These are phyloP conservation scores for Cyberlindnera meyerae DNA, from an alignment of 805 yeast species.

Conservation along the genomic window DNA sequence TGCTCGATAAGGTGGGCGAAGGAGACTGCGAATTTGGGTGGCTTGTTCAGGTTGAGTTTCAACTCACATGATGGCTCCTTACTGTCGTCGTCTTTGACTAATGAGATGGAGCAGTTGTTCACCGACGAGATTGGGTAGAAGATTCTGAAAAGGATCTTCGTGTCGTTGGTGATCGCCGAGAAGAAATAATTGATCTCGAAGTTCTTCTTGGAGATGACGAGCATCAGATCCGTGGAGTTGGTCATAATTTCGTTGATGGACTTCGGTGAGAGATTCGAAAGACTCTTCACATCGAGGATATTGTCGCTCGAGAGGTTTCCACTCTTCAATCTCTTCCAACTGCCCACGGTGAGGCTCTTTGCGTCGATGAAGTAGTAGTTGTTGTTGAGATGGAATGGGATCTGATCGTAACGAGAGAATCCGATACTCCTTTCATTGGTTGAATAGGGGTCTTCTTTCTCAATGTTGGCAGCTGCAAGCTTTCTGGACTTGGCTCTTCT, in stretches of 20 bases:
- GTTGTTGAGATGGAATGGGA: slow-evolving; percentile 56
- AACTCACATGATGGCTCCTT: slow-evolving; percentile 37
- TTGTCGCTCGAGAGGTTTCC: slow-evolving; percentile 43
- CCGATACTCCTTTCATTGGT: slow-evolving; percentile 9
- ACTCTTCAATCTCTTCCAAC: slow-evolving; percentile 74
- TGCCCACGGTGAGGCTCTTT: slow-evolving; percentile 64
- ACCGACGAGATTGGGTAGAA: slow-evolving; percentile 65
- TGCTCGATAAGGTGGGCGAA: slow-evolving; percentile 50
- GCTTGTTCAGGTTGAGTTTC: slow-evolving; percentile 45
- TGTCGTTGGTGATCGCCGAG: slow-evolving; percentile 58
- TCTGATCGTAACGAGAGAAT: slow-evolving; percentile 31
- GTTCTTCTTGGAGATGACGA: slow-evolving; percentile 66
- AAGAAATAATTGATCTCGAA: slow-evolving; percentile 74
- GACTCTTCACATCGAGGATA: slow-evolving; percentile 35
- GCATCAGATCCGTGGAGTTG: slow-evolving; percentile 60
- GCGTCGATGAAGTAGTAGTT: slow-evolving; percentile 67
- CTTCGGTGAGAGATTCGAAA: slow-evolving; percentile 63
- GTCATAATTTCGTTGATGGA: slow-evolving; percentile 59
- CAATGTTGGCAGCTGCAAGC: slow-evolving; percentile 31
- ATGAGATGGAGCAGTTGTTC: slow-evolving; percentile 46
- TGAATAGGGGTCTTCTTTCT: slow-evolving; percentile 16
- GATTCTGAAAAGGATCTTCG: slow-evolving; percentile 65
- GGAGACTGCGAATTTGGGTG: slow-evolving; percentile 77
- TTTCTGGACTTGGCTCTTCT: slow-evolving; percentile 75
- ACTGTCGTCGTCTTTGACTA: slow-evolving; percentile 29